Conservation (phyloP, 768 basidiomycete species). For the Russula ochroleuca region DNA sequence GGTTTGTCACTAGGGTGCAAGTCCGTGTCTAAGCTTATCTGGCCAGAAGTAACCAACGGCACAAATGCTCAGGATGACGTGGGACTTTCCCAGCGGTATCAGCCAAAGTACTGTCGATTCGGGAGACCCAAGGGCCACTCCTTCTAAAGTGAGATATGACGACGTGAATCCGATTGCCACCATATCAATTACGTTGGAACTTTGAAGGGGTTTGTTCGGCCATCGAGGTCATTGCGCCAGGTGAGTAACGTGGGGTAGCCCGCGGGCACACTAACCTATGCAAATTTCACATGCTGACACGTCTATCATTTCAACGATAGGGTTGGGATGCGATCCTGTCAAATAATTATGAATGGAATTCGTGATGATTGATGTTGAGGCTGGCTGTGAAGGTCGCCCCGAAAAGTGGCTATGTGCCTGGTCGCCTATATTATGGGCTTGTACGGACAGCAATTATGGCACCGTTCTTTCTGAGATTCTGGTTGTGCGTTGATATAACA, state of each 20-base stretch:
- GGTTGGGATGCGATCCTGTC: not conserved
- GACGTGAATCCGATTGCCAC: not conserved
- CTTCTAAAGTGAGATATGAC: not conserved
- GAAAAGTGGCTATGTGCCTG: not conserved
- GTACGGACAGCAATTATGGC: not conserved
- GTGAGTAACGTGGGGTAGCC: not conserved
- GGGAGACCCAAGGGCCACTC: not conserved
- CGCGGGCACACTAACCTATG: not conserved
- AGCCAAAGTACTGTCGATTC: not conserved
- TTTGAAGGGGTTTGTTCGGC: not conserved
- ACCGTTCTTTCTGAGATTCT: too few species aligned
- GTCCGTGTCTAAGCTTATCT: not conserved
- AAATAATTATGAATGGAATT: not conserved
- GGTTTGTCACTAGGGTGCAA: not conserved
- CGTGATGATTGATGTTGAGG: too few species aligned
- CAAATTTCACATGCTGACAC: not conserved
- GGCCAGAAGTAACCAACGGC: not conserved
- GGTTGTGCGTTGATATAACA: not conserved
- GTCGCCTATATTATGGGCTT: not conserved
- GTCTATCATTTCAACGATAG: not conserved
- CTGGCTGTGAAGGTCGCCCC: not conserved
- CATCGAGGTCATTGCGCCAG: not conserved
- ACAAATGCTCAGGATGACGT: not conserved
- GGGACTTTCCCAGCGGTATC: not conserved
- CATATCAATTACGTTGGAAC: not conserved